Base-by-base conservation (phyloP, 768 basidiomycete species). In the Suillus americanus region DNA sequence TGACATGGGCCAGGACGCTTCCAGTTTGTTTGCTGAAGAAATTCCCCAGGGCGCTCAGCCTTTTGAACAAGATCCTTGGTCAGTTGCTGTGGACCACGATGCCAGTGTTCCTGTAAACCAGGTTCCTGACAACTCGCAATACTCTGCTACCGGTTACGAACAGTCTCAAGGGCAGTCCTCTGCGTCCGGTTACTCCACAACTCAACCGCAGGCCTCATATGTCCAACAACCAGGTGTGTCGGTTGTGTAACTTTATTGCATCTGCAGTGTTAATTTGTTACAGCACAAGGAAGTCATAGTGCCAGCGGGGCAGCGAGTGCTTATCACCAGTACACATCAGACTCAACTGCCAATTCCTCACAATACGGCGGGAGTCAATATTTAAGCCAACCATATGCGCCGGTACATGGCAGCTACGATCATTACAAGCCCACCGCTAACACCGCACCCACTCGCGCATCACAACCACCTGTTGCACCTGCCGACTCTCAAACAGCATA, bases 21-120 rank as follows among this genome's bases (percentile, higher is more conserved):
- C 76, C 12, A 81, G 79, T 66, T 77, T 77, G 46, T 80, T 83
- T 60, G 70, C 79, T n/a, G 64, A 66, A 51, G 71, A 78, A 46
- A 69, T 77, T 62, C 74, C 74, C 62, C 71, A 74, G 48, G 68
- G 70, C 50, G 50, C 67, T 61, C 69, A 72, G 37, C 67, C 61
- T 53, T 75, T 69, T 38, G 71, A 68, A 53, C 69, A 61, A 28
- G 75, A 73, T 23, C 41, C 72, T 5, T 77, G 74, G 76, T 67
- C 66, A 28, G 66, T 70, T 37, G 73, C 75, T 16, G 68, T 68
- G 7, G 45, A 62, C 41, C 69, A 69, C 48, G 67, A 69, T 65
- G 25, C 57, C n/a, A 62, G 61, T 54, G 57, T 33, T 43, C 61
- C 73, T 9, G 68, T 68, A 8, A 45, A 62, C 33, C 69, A 69